Evolutionary conservation across 208 protist species (phyloP), one percentile per base, ranked within the genome.

Genomic region (Novymonas esmeraldas): DNA sequence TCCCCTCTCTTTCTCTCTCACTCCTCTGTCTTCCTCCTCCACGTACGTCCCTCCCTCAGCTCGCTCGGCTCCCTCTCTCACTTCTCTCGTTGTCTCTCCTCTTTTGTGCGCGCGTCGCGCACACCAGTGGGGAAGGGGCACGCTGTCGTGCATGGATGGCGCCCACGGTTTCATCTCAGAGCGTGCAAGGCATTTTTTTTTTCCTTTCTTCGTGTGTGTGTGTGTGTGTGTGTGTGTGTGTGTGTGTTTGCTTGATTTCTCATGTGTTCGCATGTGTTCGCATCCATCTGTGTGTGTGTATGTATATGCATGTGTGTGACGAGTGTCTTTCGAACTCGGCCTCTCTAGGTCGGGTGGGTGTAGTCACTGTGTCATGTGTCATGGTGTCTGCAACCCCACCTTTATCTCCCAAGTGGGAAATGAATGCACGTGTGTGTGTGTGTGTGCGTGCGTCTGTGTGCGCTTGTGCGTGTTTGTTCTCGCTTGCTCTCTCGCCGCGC

Each of bases 211-310:
- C 6, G 29, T 10, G 50, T n/a, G 9, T 6, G 11, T 24, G 14
- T 13, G 50, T 55, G 45, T 26, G 26, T 50, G 26, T 49, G 24
- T 49, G 24, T 49, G n/a, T 49, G 24, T 49, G 24, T 50, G 26
- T 50, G 26, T 50, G 20, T 50, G 26, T 20, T 28, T 50, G n/a
- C n/a, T n/a, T n/a, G n/a, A n/a, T n/a, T n/a, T n/a, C n/a, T n/a
- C n/a, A n/a, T n/a, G n/a, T n/a, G n/a, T n/a, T n/a, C n/a, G n/a
- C n/a, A n/a, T n/a, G n/a, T n/a, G n/a, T n/a, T n/a, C n/a, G 20
- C 9, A 50, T 50, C n/a, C n/a, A n/a, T n/a, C n/a, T n/a, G 18
- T 29, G 45, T 18, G 18, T 50, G 18, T 50, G 45, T 50, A 22
- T 50, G 20, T 50, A 50, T 18, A 10, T 50, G 18, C 20, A 20